Evolutionary conservation across 805 yeast genomes (phyloP).

Genomic region (Hanseniaspora hatyaiensis): DNA sequence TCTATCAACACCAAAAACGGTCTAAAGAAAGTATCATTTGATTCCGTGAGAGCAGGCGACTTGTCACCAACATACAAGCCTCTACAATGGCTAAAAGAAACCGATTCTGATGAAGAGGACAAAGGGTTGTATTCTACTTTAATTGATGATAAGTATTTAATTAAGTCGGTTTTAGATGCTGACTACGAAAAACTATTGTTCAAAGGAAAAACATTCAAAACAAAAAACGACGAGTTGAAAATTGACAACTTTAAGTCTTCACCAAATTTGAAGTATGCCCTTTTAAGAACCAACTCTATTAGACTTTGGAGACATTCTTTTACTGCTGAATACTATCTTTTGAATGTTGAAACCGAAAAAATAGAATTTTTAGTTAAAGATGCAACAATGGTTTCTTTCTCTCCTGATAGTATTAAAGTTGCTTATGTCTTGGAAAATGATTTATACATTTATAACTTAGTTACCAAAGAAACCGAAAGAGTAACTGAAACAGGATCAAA

Average conservation of each 20-base stretch:
- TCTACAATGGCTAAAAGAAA: conserved; percentile 57
- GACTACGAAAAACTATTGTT: conserved; percentile 37
- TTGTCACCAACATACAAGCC: conserved; percentile 43
- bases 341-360: conserved; percentile 26
- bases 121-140: conserved; percentile 55
- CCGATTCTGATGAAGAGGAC: conserved; percentile 43
- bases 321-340: conserved; percentile 35
- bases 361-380: conserved; percentile 27
- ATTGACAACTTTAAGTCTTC: conserved; percentile 52
- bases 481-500: conserved; percentile 62
- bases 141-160: conserved; percentile 38
- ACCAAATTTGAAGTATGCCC: conserved; percentile 49
- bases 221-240: conserved; percentile 29
- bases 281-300: conserved; percentile 49
- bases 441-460: conserved; percentile 43
- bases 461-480: conserved; percentile 29
- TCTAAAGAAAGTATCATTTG: conserved; percentile 29
- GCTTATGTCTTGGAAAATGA: conserved; percentile 62
- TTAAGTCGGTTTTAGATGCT: conserved; percentile 41
- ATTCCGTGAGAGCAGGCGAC: conserved; percentile 41
- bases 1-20: conserved; percentile 13
- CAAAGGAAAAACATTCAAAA: conserved; percentile 38
- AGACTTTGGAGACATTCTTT: conserved; percentile 49
- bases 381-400: conserved; percentile 49
- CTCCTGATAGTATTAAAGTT: conserved; percentile 56